Conservation (phyloP, 495 filamentous ascomycete species). For the Penicillium egyptiacum region DNA sequence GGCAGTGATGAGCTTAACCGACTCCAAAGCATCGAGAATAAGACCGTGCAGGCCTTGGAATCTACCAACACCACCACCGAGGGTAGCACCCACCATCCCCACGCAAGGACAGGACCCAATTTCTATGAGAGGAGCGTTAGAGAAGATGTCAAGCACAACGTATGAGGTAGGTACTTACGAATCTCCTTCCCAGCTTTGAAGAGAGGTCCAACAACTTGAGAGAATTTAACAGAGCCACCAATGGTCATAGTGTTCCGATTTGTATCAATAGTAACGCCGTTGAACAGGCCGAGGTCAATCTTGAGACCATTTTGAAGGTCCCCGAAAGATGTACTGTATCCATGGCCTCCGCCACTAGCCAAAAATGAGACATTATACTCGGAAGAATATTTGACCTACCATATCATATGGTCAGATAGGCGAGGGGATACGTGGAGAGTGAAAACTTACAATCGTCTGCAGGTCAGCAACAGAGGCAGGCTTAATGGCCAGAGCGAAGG, state of each 20-base stretch:
- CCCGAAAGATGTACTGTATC: not conserved
- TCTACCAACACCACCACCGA: conserved; percentile 1
- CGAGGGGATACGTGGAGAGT: too few species aligned
- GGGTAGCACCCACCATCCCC: conserved; percentile 1
- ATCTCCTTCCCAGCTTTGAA: not conserved
- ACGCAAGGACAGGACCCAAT: conserved; percentile 1
- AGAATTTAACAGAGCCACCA: not conserved
- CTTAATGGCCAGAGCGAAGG: not conserved
- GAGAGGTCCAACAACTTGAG: not conserved
- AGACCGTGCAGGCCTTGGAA: not conserved
- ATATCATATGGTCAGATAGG: too few species aligned
- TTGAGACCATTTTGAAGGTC: not conserved
- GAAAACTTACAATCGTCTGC: not conserved
- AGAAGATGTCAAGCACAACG: not conserved
- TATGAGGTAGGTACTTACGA: not conserved
- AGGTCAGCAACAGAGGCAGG: not conserved
- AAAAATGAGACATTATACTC: not conserved
- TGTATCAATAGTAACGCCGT: not conserved
- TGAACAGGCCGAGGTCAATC: not conserved
- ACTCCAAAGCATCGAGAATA: not conserved
- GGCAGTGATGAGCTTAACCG: not conserved
- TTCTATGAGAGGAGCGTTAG: not conserved
- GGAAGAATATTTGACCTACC: not conserved
- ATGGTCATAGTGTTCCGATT: not conserved
- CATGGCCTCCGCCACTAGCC: not conserved